Percentiles rank a stretch among this genome's conserved stretches.
These are phyloP conservation scores for Sugiyamaella marilandica DNA, from an alignment of 805 yeast genomes.

Conservation along the genomic window DNA sequence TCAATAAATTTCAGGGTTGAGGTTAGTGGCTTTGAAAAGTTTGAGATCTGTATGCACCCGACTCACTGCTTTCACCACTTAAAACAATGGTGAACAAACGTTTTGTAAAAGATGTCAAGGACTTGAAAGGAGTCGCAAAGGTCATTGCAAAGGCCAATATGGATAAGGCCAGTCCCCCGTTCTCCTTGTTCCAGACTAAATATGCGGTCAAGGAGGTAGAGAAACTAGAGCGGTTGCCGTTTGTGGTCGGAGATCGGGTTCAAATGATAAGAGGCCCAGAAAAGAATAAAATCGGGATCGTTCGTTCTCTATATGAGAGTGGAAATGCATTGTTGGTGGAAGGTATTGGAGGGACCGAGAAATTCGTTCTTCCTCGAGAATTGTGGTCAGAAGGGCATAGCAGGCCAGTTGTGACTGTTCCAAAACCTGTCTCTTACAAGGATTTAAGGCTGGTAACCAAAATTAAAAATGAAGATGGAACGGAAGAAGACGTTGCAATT, in stretches of 20 bases:
- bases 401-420: conserved; percentile 66
- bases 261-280: conserved; percentile 64
- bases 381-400: conserved; percentile 70
- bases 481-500: conserved; percentile 68
- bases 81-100: conserved; percentile 18
- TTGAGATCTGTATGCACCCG: neutral
- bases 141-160: conserved; percentile 16
- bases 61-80: neutral
- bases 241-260: conserved; percentile 72
- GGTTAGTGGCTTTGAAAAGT: neutral
- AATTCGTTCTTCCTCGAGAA: conserved; percentile 63
- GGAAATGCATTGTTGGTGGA: conserved; percentile 60
- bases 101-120: conserved; percentile 16
- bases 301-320: conserved; percentile 53
- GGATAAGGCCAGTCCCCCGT: conserved; percentile 21
- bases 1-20: neutral
- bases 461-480: conserved; percentile 59
- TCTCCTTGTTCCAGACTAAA: conserved; percentile 19
- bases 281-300: conserved; percentile 69
- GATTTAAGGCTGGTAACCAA: conserved; percentile 76
- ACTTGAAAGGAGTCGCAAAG: conserved; percentile 20
- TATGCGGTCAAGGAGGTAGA: conserved; percentile 32
- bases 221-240: conserved; percentile 35
- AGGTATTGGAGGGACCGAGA: conserved; percentile 62
- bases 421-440: conserved; percentile 53